Conservation (phyloP, 2,329 filamentous ascomycete species). For the Pyricularia pennisetigena region DNA sequence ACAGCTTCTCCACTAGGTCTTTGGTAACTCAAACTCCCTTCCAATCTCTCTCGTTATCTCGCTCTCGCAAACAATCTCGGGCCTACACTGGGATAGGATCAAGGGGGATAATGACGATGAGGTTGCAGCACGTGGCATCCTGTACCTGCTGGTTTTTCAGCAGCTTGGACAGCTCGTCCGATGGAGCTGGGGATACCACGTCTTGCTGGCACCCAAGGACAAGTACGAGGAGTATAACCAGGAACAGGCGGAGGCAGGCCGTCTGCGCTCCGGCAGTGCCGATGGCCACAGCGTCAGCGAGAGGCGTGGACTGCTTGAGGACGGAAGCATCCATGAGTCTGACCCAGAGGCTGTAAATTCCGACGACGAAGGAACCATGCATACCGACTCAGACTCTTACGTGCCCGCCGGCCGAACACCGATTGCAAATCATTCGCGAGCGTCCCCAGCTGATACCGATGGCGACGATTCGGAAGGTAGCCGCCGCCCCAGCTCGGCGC, state of each 20-base stretch:
- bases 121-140: slow-evolving; percentile 83
- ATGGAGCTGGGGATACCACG: slow-evolving; percentile 98
- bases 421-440: slow-evolving; percentile 36
- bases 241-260: slow-evolving; percentile 45
- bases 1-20: slow-evolving; percentile 45
- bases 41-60: slow-evolving; percentile 95
- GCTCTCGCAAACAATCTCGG: slow-evolving; percentile 81
- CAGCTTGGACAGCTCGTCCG: slow-evolving; percentile 90
- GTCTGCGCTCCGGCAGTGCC: slow-evolving; percentile 29
- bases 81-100: slow-evolving; percentile 87
- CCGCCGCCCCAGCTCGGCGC: slow-evolving; percentile 5
- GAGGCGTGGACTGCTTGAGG: not conserved
- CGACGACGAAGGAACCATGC: slow-evolving; percentile 17
- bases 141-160: slow-evolving; percentile 95
- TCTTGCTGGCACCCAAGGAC: slow-evolving; percentile 78
- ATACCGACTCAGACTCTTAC: slow-evolving; percentile 33
- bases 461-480: slow-evolving; percentile 27
- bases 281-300: slow-evolving; percentile 25
- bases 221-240: slow-evolving; percentile 56
- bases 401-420: slow-evolving; percentile 48
- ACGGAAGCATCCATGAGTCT: slow-evolving; percentile 15
- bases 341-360: slow-evolving; percentile 24
- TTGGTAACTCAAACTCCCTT: slow-evolving; percentile 96
- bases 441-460: slow-evolving; percentile 38
- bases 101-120: slow-evolving; percentile 92